Evolutionary conservation across 768 basidiomycete species (phyloP), one percentile per base, ranked within the genome.

Genomic region (Mycena galericulata): DNA sequence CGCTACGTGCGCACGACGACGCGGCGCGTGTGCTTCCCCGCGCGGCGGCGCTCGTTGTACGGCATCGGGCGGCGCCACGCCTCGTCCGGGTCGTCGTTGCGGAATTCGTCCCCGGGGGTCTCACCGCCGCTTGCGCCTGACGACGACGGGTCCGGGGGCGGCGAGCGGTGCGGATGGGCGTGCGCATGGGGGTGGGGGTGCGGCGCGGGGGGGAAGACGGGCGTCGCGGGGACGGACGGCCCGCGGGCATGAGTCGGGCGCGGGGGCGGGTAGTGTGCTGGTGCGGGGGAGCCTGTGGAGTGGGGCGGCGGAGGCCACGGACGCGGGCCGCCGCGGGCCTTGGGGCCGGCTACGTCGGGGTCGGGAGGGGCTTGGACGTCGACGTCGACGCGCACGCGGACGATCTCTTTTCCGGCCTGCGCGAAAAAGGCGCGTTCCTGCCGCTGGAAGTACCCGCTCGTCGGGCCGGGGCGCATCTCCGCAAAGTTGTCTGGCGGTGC

Each of bases 401-500:
- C 88, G 71, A 93, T 92, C 77, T 93, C 92, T 67, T 87, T 90
- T 26, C 92, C 92, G 0, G 90, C 90, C 72, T 92, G 88, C 1
- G 92, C 91, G 70, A 94, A 94, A 78, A 92, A 94, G 10, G 90
- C 90, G 62, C 92, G 90, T 73, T 94, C 92, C 77, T 94, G 90
- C 0, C 87, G 83, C 69, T 89, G 86, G 76, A 94, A 94, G 76
- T 86, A 93, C 30, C 89, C 87, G 55, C 88, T 90, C 0, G 93
- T 93, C 4, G 91, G 88, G 1, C 89, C 89, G 2, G 86, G 83
- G 62, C 87, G 81, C 79, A 88, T 83, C 70, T 88, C 87, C 32
- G 83, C 81, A 56, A 86, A 87, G 57, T 46, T 85, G 49, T 85
- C 83, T 1, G 92, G 92, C 18, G 91, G 86, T 4, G 88, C 81